Base-by-base conservation (phyloP, 495 filamentous ascomycete genomes). In the Aspergillus cristatus region DNA sequence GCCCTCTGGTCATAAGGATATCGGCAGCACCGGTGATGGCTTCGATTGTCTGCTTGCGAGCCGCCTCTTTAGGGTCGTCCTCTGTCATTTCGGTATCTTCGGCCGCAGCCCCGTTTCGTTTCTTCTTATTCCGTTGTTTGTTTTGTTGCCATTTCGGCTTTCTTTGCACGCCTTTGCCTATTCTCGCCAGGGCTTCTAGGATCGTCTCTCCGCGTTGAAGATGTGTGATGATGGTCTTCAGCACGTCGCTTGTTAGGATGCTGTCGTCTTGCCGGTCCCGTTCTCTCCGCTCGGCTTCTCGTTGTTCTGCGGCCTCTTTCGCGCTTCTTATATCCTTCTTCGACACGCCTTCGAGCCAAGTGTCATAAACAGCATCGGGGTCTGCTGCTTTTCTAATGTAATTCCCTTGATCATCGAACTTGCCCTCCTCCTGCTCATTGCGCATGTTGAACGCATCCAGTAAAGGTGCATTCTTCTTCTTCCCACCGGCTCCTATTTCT, bases 371-470 rank as follows among this genome's bases (percentile, higher is more conserved):
- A 3, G 90, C 87, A 51, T 95, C 86, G 1, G 87, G 86, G 50
- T 98, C 91, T 0, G 60, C 68, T 1, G 88, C 88, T 45, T 89
- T 91, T n/a, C 91, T 74, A 20, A 98, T 78, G 55, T 72, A 98
- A 54, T 96, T 97, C 2, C 91, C 91, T 12, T 76, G 65, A 37
- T 84, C 84, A 53, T 98, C 91, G 50, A 95, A 97, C 10, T 76
- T 69, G 0, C 91, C 91, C 51, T 97, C 91, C 55, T 98, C 93
- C 51, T 88, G 79, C 59, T 98, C 91, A 4, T 70, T 62, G 34
- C 72, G 77, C 76, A 98, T 88, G 51, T 98, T 95, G 71, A 98
- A 98, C 0, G 88, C 91, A 60, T 96, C 91, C 17, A 97, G 70
- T 48, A 91, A 81, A n/a, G 91, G 91, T 12, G 93, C 93, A 56